Evolutionary conservation across 2,329 filamentous ascomycete species (phyloP).

Genomic region (Clonostachys chloroleuca): DNA sequence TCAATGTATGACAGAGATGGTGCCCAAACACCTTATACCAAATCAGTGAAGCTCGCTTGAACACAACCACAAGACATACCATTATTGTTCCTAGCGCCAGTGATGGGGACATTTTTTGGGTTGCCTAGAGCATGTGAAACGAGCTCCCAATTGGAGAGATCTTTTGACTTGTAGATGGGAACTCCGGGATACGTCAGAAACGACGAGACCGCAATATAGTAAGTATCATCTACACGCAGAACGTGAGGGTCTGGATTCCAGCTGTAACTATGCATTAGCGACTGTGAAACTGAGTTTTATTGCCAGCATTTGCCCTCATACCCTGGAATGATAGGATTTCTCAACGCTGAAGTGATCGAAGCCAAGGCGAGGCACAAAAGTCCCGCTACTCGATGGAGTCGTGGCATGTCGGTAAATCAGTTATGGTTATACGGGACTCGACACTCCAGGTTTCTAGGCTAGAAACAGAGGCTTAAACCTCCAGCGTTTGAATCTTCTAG

Average conservation of each 20-base stretch:
- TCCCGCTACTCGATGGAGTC: too few relatives aligned
- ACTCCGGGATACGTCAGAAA: constrained; percentile 48
- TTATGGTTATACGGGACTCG: too few relatives aligned
- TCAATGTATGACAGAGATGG: constrained; percentile 36
- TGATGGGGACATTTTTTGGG: constrained; percentile 9
- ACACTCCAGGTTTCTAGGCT: too few relatives aligned
- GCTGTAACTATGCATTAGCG: constrained; percentile 8
- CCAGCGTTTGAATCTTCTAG: too few relatives aligned
- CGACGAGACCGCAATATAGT: constrained; percentile 45
- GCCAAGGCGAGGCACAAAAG: background rate
- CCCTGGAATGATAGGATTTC: background rate
- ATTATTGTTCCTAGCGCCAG: background rate
- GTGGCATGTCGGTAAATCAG: too few relatives aligned
- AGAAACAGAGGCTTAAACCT: too few relatives aligned
- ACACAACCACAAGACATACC: background rate
- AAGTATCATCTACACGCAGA: constrained; percentile 35
- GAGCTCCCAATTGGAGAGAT: constrained; percentile 43
- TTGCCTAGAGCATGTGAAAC: constrained; percentile 20
- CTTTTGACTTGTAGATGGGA: constrained; percentile 44
- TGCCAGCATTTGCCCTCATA: background rate
- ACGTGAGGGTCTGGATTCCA: constrained; percentile 44
- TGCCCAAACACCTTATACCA: constrained; percentile 34
- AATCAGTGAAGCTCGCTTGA: too few relatives aligned
- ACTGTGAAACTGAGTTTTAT: background rate
- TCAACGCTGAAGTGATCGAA: background rate